These are phyloP conservation scores for Hygrophorus russula DNA, from an alignment of 768 basidiomycete species.

Conservation along the genomic window DNA sequence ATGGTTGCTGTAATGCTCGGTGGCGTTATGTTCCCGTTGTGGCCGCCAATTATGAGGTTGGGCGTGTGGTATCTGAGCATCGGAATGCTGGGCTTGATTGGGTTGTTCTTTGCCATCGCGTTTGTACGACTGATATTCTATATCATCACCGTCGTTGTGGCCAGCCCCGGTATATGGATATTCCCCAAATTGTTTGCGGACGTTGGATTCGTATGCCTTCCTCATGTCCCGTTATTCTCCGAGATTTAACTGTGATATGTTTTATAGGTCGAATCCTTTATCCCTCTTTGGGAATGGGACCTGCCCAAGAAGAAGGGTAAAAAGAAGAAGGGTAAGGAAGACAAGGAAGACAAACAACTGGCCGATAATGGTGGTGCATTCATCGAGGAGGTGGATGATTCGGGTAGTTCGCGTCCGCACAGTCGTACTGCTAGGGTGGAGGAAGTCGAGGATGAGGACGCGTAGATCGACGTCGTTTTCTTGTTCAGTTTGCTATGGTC, in stretches of 20 bases:
- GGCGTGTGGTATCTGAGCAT: slow-evolving; percentile 96
- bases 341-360: slow-evolving; percentile 25
- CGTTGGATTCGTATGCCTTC: slow-evolving; percentile 83
- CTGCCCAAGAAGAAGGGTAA: slow-evolving; percentile 60
- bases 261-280: slow-evolving; percentile 89
- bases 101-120: slow-evolving; percentile 82
- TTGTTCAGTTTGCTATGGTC: neutral
- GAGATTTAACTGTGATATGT: neutral
- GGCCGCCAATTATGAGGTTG: slow-evolving; percentile 86
- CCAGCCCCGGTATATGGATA: slow-evolving; percentile 93
- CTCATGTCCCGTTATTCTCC: neutral
- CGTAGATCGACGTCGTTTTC: neutral
- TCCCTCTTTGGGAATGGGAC: slow-evolving; percentile 97
- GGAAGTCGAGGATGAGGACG: slow-evolving; percentile 7
- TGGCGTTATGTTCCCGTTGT: slow-evolving; percentile 98
- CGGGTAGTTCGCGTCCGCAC: slow-evolving; percentile 18
- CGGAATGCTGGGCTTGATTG: slow-evolving; percentile 78
- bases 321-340: slow-evolving; percentile 29
- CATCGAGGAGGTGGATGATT: slow-evolving; percentile 36
- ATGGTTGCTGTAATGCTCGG: slow-evolving; percentile 94
- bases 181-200: slow-evolving; percentile 98
- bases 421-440: slow-evolving; percentile 5
- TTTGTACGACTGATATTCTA: slow-evolving; percentile 90
- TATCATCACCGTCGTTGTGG: slow-evolving; percentile 78
- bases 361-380: slow-evolving; percentile 28